Conservation (phyloP, 148 eudicot genomes). For the Nepenthes gracilis region DNA sequence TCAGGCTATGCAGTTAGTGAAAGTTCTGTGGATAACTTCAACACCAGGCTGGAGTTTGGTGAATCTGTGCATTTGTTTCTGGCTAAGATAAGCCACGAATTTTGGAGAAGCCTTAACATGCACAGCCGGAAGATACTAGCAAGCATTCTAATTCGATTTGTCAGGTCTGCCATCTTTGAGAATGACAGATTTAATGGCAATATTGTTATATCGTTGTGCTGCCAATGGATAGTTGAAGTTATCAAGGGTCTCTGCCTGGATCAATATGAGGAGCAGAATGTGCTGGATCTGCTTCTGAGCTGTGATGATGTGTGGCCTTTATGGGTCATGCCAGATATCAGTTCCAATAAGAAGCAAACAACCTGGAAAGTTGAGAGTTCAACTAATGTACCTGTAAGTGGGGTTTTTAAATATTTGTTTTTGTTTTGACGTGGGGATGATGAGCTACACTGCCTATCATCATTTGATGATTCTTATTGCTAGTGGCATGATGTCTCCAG, state of each 20-base stretch:
- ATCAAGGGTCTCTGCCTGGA: conserved; percentile 36
- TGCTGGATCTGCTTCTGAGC: conserved; percentile 55
- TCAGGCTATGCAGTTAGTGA: conserved; percentile 19
- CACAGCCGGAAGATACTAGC: conserved; percentile 26
- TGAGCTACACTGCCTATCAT: too few species aligned
- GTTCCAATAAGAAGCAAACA: conserved; percentile 20
- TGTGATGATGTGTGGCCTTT: conserved; percentile 55
- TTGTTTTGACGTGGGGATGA: background rate
- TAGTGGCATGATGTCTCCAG: too few species aligned
- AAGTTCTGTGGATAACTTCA: conserved; percentile 13
- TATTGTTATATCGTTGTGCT: conserved; percentile 35
- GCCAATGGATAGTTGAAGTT: conserved; percentile 60
- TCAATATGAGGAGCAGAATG: conserved; percentile 59
- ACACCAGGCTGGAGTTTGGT: conserved; percentile 38
- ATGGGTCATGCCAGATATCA: conserved; percentile 42
- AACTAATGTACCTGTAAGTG: conserved; percentile 36
- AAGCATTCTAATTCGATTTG: conserved; percentile 37
- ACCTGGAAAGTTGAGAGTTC: conserved; percentile 22
- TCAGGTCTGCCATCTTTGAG: conserved; percentile 40
- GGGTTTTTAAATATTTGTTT: background rate
- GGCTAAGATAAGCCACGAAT: conserved; percentile 28
- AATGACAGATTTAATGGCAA: conserved; percentile 34
- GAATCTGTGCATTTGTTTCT: conserved; percentile 41
- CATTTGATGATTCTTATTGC: too few species aligned
- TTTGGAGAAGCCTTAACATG: conserved; percentile 29